Evolutionary conservation across 2,329 filamentous ascomycete species (phyloP).

Genomic region (Tricladium varicosporioides): DNA sequence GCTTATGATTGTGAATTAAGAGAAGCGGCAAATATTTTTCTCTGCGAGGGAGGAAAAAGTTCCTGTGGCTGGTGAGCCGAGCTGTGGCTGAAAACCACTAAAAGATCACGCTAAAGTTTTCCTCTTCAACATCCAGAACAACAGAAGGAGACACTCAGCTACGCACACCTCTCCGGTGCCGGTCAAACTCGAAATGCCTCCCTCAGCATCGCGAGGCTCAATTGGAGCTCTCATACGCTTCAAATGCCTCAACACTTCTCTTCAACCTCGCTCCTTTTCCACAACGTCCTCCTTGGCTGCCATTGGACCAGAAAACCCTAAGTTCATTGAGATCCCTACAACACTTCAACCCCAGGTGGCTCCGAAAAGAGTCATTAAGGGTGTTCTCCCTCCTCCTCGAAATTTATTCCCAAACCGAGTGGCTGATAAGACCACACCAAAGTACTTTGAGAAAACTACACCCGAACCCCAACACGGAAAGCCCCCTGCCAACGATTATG

Average conservation of each 20-base stretch:
- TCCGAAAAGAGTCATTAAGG: constrained; percentile 56
- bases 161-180: constrained; percentile 4
- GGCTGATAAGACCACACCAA: constrained; percentile 57
- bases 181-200: constrained; percentile 26
- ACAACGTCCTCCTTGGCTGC: constrained; percentile 42
- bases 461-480: constrained; percentile 45
- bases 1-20: constrained; percentile 16
- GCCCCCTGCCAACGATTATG: constrained; percentile 29
- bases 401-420: constrained; percentile 66
- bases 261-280: constrained; percentile 42
- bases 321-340: constrained; percentile 78
- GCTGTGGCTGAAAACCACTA: constrained; percentile 18
- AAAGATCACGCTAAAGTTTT: constrained; percentile 21
- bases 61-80: constrained; percentile 22
- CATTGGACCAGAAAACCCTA: constrained; percentile 81
- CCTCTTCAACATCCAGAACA: constrained; percentile 1
- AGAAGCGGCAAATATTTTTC: constrained; percentile 20
- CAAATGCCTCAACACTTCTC: constrained; percentile 31
- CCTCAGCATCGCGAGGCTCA: constrained; percentile 26
- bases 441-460: constrained; percentile 61
- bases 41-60: constrained; percentile 16
- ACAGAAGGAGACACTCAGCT: background rate
- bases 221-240: constrained; percentile 32
- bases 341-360: constrained; percentile 60
- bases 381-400: constrained; percentile 79